These are phyloP conservation scores for Pyricularia sp. DNA, from an alignment of 2,329 filamentous ascomycete genomes.

Conservation along the genomic window DNA sequence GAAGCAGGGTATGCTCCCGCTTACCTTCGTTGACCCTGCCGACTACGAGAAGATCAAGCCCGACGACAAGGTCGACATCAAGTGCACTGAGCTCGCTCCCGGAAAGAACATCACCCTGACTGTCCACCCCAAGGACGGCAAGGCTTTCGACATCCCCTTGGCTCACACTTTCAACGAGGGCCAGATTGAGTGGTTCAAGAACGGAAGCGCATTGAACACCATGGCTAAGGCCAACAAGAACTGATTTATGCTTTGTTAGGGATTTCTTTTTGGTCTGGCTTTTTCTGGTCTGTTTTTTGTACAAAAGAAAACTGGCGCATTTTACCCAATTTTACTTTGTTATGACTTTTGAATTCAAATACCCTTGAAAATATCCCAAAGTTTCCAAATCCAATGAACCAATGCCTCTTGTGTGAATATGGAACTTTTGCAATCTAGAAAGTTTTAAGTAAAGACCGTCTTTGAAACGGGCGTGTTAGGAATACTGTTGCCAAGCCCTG, in stretches of 20 bases:
- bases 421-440: not conserved
- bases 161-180: conserved; percentile 96
- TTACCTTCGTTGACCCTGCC: conserved; percentile 88
- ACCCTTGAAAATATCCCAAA: not conserved
- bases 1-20: conserved; percentile 99
- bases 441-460: not conserved
- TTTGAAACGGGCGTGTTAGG: not conserved
- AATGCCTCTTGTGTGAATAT: not conserved
- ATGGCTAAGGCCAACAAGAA: conserved; percentile 64
- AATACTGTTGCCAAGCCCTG: not conserved
- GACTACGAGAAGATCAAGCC: conserved; percentile 97
- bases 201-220: conserved; percentile 93
- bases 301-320: conserved; percentile 1
- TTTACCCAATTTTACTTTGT: not conserved
- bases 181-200: conserved; percentile 99
- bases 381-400: not conserved
- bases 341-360: not conserved
- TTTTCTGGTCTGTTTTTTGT: not conserved
- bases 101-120: conserved; percentile 87
- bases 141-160: conserved; percentile 73
- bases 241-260: not conserved
- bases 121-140: conserved; percentile 84
- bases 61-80: conserved; percentile 83
- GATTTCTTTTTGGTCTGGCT: not conserved
- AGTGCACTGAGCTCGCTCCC: conserved; percentile 81